Percentiles rank a stretch among this genome's conserved stretches.
Evolutionary conservation across 352 stramenopile genomes (phyloP).

Genomic region (Peronosclerospora sorghi): DNA sequence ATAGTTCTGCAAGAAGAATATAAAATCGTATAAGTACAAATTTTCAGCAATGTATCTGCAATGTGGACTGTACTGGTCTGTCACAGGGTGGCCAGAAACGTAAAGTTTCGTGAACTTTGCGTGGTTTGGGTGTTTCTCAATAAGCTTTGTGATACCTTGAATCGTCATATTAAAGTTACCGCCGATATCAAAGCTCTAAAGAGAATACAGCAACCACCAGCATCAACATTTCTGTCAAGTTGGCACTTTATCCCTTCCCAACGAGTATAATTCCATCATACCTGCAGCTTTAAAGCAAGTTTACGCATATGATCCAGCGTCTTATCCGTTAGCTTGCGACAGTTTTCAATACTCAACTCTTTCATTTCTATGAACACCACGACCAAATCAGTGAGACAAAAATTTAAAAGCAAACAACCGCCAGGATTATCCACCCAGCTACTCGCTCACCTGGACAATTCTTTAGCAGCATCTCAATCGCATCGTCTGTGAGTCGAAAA

Average conservation of each 20-base stretch:
- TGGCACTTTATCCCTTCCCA: no score
- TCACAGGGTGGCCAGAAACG: constrained; percentile 72
- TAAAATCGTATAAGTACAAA: not conserved
- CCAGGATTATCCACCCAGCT: not conserved
- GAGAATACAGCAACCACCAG: not conserved
- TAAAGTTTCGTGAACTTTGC: constrained; percentile 83
- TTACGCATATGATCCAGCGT: constrained; percentile 73
- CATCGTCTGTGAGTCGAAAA: constrained; percentile 81
- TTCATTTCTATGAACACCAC: constrained; percentile 56
- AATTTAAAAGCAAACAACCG: not conserved
- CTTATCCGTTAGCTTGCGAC: constrained; percentile 75
- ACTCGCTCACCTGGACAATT: constrained; percentile 69
- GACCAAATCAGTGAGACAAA: not conserved
- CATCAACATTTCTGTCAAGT: not conserved
- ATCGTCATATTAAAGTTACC: constrained; percentile 88
- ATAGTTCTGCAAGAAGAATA: constrained; percentile 43
- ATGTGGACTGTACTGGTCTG: constrained; percentile 49
- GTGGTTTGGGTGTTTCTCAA: constrained; percentile 85
- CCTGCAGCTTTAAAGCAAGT: constrained; percentile 69
- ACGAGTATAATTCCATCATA: constrained; percentile 7
- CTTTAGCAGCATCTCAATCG: constrained; percentile 66
- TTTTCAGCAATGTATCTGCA: no score
- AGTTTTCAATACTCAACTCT: constrained; percentile 85
- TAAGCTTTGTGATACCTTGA: constrained; percentile 73
- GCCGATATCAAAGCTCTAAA: constrained; percentile 73